phyloP scores from a whole-genome alignment of 2,329 filamentous ascomycete species.

The Dendrostoma leiphaemia region DNA sequence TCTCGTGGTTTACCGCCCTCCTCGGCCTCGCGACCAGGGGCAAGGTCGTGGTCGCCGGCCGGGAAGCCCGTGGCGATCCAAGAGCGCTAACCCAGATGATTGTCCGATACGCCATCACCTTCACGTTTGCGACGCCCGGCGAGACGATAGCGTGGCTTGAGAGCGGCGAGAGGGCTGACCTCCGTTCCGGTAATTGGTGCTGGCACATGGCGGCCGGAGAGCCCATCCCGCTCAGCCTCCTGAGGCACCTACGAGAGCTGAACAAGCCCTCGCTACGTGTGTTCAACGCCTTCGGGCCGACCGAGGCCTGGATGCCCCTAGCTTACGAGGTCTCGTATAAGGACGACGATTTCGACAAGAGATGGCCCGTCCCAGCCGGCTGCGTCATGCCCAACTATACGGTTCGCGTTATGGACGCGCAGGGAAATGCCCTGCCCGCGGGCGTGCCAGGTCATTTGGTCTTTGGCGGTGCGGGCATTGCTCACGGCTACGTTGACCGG shows the following conservation, averaged over 20 bases:
- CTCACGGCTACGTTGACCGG: conserved; percentile 34
- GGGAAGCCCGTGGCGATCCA: conserved; percentile 29
- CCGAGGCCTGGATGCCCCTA: conserved; percentile 19
- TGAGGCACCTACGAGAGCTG: background rate
- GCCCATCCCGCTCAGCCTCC: background rate
- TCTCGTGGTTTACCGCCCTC: conserved; percentile 31
- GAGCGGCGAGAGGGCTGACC: background rate
- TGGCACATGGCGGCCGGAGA: background rate
- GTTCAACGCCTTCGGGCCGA: conserved; percentile 1
- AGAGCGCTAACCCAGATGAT: conserved; percentile 31
- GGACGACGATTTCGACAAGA: background rate
- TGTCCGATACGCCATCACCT: conserved; percentile 27
- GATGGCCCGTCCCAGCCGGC: background rate
- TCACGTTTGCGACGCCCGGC: conserved; percentile 34
- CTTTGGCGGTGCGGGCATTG: conserved; percentile 37
- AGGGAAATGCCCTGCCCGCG: conserved; percentile 27
- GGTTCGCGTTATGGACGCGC: conserved; percentile 39
- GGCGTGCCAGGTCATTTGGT: conserved; percentile 39
- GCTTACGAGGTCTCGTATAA: too few relatives aligned
- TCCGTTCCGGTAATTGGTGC: background rate
- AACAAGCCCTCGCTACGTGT: background rate
- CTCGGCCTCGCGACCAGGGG: conserved; percentile 27
- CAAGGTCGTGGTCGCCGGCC: conserved; percentile 27
- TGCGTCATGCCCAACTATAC: conserved; percentile 27
- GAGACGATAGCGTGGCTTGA: conserved; percentile 30